Evolutionary conservation across 306 rosid species (phyloP).

Genomic region (Castanea mollissima): DNA sequence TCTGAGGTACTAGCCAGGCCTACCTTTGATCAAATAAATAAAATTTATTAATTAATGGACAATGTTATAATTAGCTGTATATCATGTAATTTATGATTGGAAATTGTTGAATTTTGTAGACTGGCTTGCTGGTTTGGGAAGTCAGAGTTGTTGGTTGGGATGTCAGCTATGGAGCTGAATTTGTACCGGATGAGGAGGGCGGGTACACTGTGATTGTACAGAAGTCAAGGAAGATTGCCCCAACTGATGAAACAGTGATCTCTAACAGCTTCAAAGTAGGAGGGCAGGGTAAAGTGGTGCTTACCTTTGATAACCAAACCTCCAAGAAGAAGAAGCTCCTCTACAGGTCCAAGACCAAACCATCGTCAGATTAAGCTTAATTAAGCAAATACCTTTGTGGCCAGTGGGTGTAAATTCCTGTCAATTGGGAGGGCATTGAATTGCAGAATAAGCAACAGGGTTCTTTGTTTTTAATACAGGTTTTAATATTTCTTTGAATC

Average conservation of each 20-base stretch:
- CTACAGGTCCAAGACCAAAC: conserved; percentile 83
- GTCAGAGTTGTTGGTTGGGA: conserved; percentile 83
- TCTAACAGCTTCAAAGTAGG: conserved; percentile 62
- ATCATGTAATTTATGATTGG: not conserved
- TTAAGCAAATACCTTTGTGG: not conserved
- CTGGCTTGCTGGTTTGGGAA: conserved; percentile 68
- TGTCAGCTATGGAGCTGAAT: conserved; percentile 83
- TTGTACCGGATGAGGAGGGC: conserved; percentile 64
- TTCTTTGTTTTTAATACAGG: conserved; percentile 32
- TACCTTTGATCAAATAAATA: not conserved
- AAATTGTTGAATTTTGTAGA: conserved; percentile 38
- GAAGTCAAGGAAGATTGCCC: conserved; percentile 62
- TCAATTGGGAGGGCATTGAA: conserved; percentile 2
- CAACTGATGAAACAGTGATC: conserved; percentile 67
- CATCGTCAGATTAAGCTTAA: conserved; percentile 38
- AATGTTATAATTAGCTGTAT: not conserved
- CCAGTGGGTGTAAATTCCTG: conserved; percentile 1
- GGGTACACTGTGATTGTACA: conserved; percentile 84
- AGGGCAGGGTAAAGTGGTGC: conserved; percentile 75
- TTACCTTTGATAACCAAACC: conserved; percentile 78
- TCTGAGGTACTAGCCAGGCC: conserved; percentile 52
- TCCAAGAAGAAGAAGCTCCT: conserved; percentile 94
- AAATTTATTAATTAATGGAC: not conserved
- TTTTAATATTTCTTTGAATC: conserved; percentile 23
- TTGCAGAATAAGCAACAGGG: conserved; percentile 7